These are phyloP conservation scores for Fusarium drepaniforme DNA, from an alignment of 2,329 filamentous ascomycete genomes.

Conservation along the genomic window DNA sequence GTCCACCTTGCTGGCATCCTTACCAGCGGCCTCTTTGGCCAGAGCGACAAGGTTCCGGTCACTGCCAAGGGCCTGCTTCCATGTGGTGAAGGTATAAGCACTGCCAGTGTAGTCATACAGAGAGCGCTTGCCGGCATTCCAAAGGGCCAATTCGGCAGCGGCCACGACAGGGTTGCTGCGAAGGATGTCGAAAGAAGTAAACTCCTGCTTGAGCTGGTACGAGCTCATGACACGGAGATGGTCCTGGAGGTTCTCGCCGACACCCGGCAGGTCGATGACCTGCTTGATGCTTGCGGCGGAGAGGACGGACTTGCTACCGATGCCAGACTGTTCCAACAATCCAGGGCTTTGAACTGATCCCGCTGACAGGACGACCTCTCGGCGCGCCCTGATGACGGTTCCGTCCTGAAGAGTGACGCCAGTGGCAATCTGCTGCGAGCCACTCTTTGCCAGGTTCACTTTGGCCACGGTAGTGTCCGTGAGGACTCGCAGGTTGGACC, in stretches of 20 bases:
- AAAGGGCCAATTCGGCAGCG: slow-evolving; percentile 32
- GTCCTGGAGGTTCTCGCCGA: slow-evolving; percentile 21
- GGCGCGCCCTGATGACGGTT: not conserved
- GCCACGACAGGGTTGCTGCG: slow-evolving; percentile 34
- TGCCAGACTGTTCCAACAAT: slow-evolving; percentile 21
- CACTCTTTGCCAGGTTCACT: slow-evolving; percentile 27
- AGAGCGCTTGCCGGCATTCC: slow-evolving; percentile 30
- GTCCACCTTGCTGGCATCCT: slow-evolving; percentile 48
- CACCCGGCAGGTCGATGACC: slow-evolving; percentile 14
- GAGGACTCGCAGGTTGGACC: slow-evolving; percentile 52
- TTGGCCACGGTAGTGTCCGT: slow-evolving; percentile 36
- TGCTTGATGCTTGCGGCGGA: slow-evolving; percentile 14
- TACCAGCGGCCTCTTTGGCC: slow-evolving; percentile 41
- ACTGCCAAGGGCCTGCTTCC: slow-evolving; percentile 36
- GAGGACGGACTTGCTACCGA: slow-evolving; percentile 15
- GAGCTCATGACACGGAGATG: slow-evolving; percentile 44
- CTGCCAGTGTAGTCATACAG: slow-evolving; percentile 40
- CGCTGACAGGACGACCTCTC: slow-evolving; percentile 25
- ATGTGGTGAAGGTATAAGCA: slow-evolving; percentile 33
- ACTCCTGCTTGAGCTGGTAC: slow-evolving; percentile 46
- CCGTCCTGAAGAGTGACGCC: slow-evolving; percentile 30
- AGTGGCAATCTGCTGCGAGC: slow-evolving; percentile 37
- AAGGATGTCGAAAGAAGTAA: slow-evolving; percentile 30
- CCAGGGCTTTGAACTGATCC: slow-evolving; percentile 26
- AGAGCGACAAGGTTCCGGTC: slow-evolving; percentile 21